Evolutionary conservation across 108 stramenopile genomes (phyloP).

Genomic region (Skeletonema costatum): DNA sequence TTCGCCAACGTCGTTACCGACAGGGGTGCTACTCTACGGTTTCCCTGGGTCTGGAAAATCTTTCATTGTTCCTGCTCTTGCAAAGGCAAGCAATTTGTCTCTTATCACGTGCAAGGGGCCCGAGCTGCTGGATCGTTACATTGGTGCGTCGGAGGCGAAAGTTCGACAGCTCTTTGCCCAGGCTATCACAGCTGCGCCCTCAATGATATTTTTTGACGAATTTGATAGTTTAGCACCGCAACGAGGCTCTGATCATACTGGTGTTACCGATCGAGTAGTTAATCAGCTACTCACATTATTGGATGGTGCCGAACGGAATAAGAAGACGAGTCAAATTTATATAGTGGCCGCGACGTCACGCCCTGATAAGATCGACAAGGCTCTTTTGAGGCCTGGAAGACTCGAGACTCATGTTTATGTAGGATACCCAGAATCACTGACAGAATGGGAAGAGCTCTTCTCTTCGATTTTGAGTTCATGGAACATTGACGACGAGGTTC

Average conservation of each 20-base stretch:
- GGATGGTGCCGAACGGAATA: slow-evolving; percentile 75
- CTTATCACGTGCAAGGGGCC: slow-evolving; percentile 93
- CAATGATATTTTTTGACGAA: slow-evolving; percentile 95
- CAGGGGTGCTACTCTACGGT: slow-evolving; percentile 81
- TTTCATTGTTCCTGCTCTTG: slow-evolving; percentile 87
- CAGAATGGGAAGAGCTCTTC: slow-evolving; percentile 74
- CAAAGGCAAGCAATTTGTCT: slow-evolving; percentile 78
- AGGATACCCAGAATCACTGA: slow-evolving; percentile 59
- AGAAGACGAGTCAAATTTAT: slow-evolving; percentile 68
- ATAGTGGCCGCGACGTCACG: slow-evolving; percentile 93
- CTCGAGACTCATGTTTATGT: slow-evolving; percentile 92
- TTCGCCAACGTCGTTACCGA: slow-evolving; percentile 67
- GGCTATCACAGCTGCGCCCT: slow-evolving; percentile 87
- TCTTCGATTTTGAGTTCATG: slow-evolving; percentile 51
- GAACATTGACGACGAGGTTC: slow-evolving; percentile 52
- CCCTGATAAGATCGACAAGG: slow-evolving; percentile 96
- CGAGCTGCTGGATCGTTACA: slow-evolving; percentile 97
- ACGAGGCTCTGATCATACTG: slow-evolving; percentile 94
- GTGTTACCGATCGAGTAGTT: slow-evolving; percentile 98
- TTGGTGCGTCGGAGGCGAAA: slow-evolving; percentile 97
- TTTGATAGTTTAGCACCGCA: slow-evolving; percentile 94
- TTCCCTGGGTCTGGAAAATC: slow-evolving; percentile 84
- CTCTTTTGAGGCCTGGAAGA: slow-evolving; percentile 92
- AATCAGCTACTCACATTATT: slow-evolving; percentile 97
- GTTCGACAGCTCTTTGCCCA: slow-evolving; percentile 91